Conservation (phyloP, 129 eudicot genomes). For the Tagetes patula region DNA sequence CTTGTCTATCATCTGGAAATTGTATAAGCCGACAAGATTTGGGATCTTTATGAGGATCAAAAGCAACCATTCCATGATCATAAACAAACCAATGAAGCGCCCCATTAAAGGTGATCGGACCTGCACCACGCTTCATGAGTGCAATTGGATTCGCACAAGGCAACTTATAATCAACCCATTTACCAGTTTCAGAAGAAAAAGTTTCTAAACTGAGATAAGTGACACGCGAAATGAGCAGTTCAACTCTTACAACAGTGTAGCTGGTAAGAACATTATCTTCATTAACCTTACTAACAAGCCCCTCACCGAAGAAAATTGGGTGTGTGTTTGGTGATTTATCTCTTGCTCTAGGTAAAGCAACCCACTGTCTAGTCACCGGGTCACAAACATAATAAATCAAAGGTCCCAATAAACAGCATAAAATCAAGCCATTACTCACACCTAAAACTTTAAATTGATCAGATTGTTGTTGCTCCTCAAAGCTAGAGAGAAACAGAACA, state of each 20-base stretch:
- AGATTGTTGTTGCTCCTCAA: constrained; percentile 52
- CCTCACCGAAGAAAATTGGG: constrained; percentile 48
- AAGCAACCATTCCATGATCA: constrained; percentile 54
- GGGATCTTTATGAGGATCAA: constrained; percentile 39
- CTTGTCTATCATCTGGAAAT: constrained; percentile 38
- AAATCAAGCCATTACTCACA: constrained; percentile 48
- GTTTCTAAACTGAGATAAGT: constrained; percentile 37
- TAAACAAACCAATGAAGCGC: constrained; percentile 49
- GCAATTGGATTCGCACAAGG: constrained; percentile 32
- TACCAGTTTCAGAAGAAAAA: constrained; percentile 48
- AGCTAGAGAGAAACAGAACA: constrained; percentile 46
- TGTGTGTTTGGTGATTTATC: constrained; percentile 32
- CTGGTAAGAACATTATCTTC: constrained; percentile 41
- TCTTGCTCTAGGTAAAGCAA: constrained; percentile 42
- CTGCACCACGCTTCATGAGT: constrained; percentile 46
- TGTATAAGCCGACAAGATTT: constrained; percentile 34
- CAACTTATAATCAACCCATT: constrained; percentile 40
- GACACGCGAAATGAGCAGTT: constrained; percentile 23
- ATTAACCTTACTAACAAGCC: constrained; percentile 42
- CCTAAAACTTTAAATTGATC: constrained; percentile 51
- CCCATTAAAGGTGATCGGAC: constrained; percentile 45
- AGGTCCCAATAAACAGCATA: constrained; percentile 49
- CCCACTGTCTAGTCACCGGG: constrained; percentile 54
- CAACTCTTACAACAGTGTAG: constrained; percentile 43
- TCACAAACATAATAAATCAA: constrained; percentile 53